These are phyloP conservation scores for Blakeslea trispora DNA, from an alignment of 371 early-diverging fungal genomes.

Conservation along the genomic window DNA sequence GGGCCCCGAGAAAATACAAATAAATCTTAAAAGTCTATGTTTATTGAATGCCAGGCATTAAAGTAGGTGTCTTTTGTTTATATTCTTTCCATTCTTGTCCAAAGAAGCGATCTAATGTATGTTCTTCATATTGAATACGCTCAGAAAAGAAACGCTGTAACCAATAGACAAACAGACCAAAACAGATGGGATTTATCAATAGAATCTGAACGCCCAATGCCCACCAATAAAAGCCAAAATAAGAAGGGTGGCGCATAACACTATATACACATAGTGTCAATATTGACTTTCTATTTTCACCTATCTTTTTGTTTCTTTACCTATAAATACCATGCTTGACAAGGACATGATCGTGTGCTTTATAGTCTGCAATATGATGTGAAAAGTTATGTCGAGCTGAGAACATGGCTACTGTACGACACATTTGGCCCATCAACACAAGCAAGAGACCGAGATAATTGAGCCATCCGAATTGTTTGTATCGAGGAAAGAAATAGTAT, in stretches of 20 bases:
- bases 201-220: constrained; percentile 72
- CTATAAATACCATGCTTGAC: constrained; percentile 80
- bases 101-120: constrained; percentile 73
- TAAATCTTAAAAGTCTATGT: too few species aligned
- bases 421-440: constrained; percentile 64
- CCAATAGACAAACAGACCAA: constrained; percentile 61
- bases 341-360: constrained; percentile 67
- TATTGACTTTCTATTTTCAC: too few species aligned
- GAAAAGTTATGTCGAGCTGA: constrained; percentile 81
- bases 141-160: constrained; percentile 72
- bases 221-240: constrained; percentile 90
- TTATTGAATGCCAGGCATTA: constrained; percentile 45
- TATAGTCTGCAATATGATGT: constrained; percentile 70
- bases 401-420: constrained; percentile 78
- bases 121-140: constrained; percentile 79
- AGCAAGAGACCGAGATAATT: constrained; percentile 61
- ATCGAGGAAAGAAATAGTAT: constrained; percentile 60
- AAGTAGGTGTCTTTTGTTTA: constrained; percentile 43
- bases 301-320: constrained; percentile 33
- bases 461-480: constrained; percentile 57
- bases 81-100: constrained; percentile 63
- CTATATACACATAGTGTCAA: constrained; percentile 19
- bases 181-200: constrained; percentile 74
- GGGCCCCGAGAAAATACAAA: too few species aligned
- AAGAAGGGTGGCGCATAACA: constrained; percentile 86